Evolutionary conservation across 345 rosid genomes (phyloP), one percentile per base, ranked within the genome.

Genomic region (Citrus medica): DNA sequence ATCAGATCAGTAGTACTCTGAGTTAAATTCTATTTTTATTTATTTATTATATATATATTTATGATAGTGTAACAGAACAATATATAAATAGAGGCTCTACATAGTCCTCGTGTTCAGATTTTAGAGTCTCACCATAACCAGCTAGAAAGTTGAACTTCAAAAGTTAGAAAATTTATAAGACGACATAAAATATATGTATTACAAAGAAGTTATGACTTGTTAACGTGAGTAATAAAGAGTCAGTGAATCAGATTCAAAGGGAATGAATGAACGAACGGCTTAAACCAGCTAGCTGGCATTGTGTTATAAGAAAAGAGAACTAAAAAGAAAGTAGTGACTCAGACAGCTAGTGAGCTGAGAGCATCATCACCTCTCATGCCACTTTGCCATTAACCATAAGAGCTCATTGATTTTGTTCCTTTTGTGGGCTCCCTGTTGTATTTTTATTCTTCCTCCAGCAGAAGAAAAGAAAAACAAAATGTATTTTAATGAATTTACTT

Each of bases 321-420:
- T 65, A 81, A 78, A 66, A 64, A 74, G 63, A 64, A 37, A 42
- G 25, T 0, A 19, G 40, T 30, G 35, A 30, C 17, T 64, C 9
- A 40, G 58, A 74, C 22, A 38, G 80, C 40, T 38, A 38, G 68
- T 53, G 58, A 53, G 58, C 21, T 53, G 7, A 17, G 61, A 86
- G 86, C 85, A 89, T 90, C 83, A 92, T 92, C 87, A 88, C 89
- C 80, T 82, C 87, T 77, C 80, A 79, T 79, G 82, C 78, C 76
- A 71, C 66, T 81, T 62, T 46, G 73, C 62, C 85, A 84, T 83
- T 80, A 78, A 84, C 78, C 90, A 85, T 86, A 80, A 84, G 79
- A 72, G 76, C 84, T 85, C 84, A 85, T 83, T 81, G 88, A 90
- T 86, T 82, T 73, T 85, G 84, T 85, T 88, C 80, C 84, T 83